These are phyloP conservation scores for Fusarium sp. DNA, from an alignment of 2,329 filamentous ascomycete species.

Conservation along the genomic window DNA sequence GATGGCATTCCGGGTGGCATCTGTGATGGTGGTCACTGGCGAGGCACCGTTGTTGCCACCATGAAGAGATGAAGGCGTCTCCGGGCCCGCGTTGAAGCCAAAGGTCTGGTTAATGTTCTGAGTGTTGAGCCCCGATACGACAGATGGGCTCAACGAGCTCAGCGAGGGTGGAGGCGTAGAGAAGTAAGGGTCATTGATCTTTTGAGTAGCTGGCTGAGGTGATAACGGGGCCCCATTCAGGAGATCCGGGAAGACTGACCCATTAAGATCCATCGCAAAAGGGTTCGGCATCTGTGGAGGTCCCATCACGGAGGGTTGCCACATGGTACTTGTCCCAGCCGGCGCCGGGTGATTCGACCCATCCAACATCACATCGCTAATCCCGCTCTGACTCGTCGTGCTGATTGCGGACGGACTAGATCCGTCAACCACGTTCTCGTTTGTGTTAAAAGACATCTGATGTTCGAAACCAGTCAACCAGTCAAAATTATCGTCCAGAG, in stretches of 20 bases:
- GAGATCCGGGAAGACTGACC: slow-evolving; percentile 82
- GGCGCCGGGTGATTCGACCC: slow-evolving; percentile 75
- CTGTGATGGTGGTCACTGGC: slow-evolving; percentile 73
- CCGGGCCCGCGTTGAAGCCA: slow-evolving; percentile 73
- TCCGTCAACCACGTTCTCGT: slow-evolving; percentile 87
- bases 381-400: slow-evolving; percentile 90
- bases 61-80: slow-evolving; percentile 79
- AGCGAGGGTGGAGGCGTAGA: slow-evolving; percentile 81
- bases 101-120: slow-evolving; percentile 75
- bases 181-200: slow-evolving; percentile 80
- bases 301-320: slow-evolving; percentile 76
- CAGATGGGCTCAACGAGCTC: slow-evolving; percentile 78
- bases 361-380: slow-evolving; percentile 92
- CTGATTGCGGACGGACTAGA: slow-evolving; percentile 97
- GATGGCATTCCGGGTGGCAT: slow-evolving; percentile 72
- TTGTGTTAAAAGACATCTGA: slow-evolving; percentile 76
- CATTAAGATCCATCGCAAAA: slow-evolving; percentile 81
- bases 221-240: slow-evolving; percentile 79
- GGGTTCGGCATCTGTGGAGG: slow-evolving; percentile 76
- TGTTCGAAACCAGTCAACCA: slow-evolving; percentile 87
- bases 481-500: slow-evolving; percentile 83
- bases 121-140: slow-evolving; percentile 73
- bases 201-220: slow-evolving; percentile 79
- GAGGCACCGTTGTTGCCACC: slow-evolving; percentile 70
- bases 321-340: slow-evolving; percentile 69